phyloP scores from a whole-genome alignment of 805 yeast genomes.

The Candida nemodendra region DNA sequence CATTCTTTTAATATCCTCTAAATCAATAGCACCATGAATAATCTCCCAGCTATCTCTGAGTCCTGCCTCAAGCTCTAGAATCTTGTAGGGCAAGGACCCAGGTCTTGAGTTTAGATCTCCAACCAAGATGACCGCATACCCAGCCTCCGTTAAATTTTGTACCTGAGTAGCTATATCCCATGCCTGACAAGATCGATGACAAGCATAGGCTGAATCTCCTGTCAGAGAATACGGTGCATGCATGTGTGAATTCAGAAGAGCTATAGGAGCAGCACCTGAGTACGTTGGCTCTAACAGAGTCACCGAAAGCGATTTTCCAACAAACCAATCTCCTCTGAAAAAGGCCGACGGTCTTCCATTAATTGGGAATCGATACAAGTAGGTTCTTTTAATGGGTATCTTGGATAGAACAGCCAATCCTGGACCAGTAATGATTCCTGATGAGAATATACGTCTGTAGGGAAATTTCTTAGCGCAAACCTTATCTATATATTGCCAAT shows the following conservation, averaged over 20 bases:
- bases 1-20: slow-evolving; percentile 42
- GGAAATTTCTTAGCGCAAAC: slow-evolving; percentile 52
- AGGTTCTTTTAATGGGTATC: slow-evolving; percentile 77
- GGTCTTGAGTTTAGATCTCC: slow-evolving; percentile 94
- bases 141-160: slow-evolving; percentile 59
- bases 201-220: slow-evolving; percentile 87
- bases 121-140: slow-evolving; percentile 83
- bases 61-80: slow-evolving; percentile 67
- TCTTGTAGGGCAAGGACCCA: slow-evolving; percentile 74
- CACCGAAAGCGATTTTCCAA: slow-evolving; percentile 85
- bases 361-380: slow-evolving; percentile 80
- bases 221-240: slow-evolving; percentile 87
- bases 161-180: slow-evolving; percentile 86
- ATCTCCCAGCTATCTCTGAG: slow-evolving; percentile 82
- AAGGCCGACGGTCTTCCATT: slow-evolving; percentile 95
- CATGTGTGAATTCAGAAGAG: slow-evolving; percentile 88
- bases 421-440: slow-evolving; percentile 91
- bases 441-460: slow-evolving; percentile 63
- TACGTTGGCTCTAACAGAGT: slow-evolving; percentile 58
- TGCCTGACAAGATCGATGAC: slow-evolving; percentile 93
- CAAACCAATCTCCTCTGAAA: slow-evolving; percentile 95
- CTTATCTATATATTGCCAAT: slow-evolving; percentile 64
- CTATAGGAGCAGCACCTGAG: slow-evolving; percentile 55
- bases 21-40: slow-evolving; percentile 49
- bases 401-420: slow-evolving; percentile 85